These are phyloP conservation scores for Aristolochia contorta DNA, from an alignment of 164 flowering plant species.

Conservation along the genomic window DNA sequence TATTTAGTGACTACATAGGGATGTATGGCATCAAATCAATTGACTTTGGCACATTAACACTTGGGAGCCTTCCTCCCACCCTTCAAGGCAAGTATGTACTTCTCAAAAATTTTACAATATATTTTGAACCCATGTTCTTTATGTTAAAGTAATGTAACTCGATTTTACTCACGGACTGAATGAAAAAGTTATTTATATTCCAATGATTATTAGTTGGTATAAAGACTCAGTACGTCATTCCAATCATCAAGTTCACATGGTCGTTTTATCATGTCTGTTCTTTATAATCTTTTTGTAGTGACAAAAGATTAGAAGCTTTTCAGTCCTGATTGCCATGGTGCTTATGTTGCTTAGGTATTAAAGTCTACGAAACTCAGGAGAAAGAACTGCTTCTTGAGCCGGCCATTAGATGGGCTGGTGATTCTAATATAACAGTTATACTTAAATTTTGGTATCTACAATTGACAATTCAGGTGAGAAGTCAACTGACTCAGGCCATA, in stretches of 20 bases:
- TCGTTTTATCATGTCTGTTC: no score
- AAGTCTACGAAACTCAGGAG: conserved; percentile 70
- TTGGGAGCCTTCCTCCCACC: conserved; percentile 70
- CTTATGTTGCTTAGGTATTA: conserved; percentile 39
- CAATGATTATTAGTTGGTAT: no score
- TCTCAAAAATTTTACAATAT: neutral
- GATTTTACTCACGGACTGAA: no score
- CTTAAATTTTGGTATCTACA: conserved; percentile 35
- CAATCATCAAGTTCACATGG: no score
- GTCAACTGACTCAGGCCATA: neutral
- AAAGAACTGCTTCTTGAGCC: conserved; percentile 69
- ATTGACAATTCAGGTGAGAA: conserved; percentile 62
- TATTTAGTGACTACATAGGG: conserved; percentile 63
- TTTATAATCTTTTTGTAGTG: no score
- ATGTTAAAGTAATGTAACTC: neutral
- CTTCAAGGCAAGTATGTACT: conserved; percentile 41
- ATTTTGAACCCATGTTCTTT: neutral
- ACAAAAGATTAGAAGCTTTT: no score
- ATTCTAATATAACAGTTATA: conserved; percentile 56
- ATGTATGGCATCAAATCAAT: conserved; percentile 47
- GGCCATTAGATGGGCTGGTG: conserved; percentile 80
- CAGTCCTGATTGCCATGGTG: neutral
- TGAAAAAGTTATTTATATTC: no score
- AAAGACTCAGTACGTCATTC: no score
- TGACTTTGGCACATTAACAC: conserved; percentile 49